phyloP scores from a whole-genome alignment of 768 basidiomycete genomes.

The Pulveroboletus frians region DNA sequence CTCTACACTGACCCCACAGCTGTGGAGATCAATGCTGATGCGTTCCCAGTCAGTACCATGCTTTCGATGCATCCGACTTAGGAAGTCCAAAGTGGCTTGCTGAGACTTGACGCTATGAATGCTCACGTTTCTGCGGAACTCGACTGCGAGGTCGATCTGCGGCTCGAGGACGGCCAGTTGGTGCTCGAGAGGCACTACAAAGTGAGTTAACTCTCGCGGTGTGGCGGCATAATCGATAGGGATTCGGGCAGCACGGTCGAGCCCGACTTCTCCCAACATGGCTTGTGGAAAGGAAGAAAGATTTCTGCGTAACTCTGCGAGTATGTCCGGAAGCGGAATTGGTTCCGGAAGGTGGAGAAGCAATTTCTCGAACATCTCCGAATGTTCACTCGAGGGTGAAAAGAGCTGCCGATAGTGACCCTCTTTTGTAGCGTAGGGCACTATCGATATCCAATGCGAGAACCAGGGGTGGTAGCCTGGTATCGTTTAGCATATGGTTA shows the following conservation, averaged over 20 bases:
- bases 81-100: slow-evolving; percentile 59
- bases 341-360: slow-evolving; percentile 72
- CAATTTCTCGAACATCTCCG: slow-evolving; percentile 48
- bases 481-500: slow-evolving; percentile 4
- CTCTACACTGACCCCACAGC: slow-evolving; percentile 78
- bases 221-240: slow-evolving; percentile 50
- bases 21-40: slow-evolving; percentile 87
- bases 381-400: slow-evolving; percentile 34
- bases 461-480: slow-evolving; percentile 97
- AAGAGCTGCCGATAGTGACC: slow-evolving; percentile 76
- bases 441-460: slow-evolving; percentile 65
- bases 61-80: slow-evolving; percentile 54
- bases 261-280: slow-evolving; percentile 90
- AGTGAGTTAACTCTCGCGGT: slow-evolving; percentile 62
- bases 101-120: slow-evolving; percentile 83
- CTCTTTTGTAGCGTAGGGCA: slow-evolving; percentile 44
- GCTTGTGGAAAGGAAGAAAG: slow-evolving; percentile 59
- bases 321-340: slow-evolving; percentile 49
- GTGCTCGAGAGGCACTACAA: slow-evolving; percentile 74
- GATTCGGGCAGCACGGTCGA: slow-evolving; percentile 78
- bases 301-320: slow-evolving; percentile 55
- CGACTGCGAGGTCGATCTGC: slow-evolving; percentile 82
- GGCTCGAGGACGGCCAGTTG: slow-evolving; percentile 77
- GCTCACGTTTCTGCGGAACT: slow-evolving; percentile 72
- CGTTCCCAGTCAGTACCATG: slow-evolving; percentile 52